Conservation (phyloP, 495 filamentous ascomycete genomes). For the Aspergillus mulundensis region DNA sequence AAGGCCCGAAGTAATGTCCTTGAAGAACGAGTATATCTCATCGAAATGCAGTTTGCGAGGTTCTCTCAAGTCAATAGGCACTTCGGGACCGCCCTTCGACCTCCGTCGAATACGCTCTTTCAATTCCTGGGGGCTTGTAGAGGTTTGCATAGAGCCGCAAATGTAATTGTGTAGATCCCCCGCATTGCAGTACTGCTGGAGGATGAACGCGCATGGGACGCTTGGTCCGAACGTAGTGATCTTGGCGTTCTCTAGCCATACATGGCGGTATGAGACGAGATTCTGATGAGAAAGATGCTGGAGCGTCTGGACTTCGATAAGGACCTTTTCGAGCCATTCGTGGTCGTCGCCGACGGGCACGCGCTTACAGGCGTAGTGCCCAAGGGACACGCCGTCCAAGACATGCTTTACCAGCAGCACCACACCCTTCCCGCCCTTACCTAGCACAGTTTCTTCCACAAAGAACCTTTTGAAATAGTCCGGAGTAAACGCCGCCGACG, state of each 20-base stretch:
- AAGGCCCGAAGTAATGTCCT: conserved; percentile 88
- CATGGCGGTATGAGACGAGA: conserved; percentile 93
- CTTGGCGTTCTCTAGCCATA: conserved; percentile 90
- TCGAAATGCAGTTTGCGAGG: conserved; percentile 74
- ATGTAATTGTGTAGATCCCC: conserved; percentile 91
- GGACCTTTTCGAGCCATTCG: conserved; percentile 89
- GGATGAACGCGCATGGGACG: conserved; percentile 91
- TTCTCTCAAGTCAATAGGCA: conserved; percentile 41
- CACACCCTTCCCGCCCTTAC: conserved; percentile 89
- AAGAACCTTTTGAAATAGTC: conserved; percentile 92
- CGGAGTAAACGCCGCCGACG: conserved; percentile 78
- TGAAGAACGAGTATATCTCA: conserved; percentile 94
- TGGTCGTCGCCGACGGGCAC: conserved; percentile 95
- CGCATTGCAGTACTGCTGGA: conserved; percentile 94
- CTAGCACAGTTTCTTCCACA: conserved; percentile 77
- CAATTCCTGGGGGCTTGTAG: conserved; percentile 70
- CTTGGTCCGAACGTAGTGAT: conserved; percentile 82
- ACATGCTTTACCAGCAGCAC: conserved; percentile 88
- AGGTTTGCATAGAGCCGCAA: conserved; percentile 55
- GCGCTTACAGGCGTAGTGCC: conserved; percentile 92
- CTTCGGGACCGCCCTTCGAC: conserved; percentile 60
- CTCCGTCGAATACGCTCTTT: conserved; percentile 81
- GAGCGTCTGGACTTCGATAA: conserved; percentile 87
- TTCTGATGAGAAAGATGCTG: conserved; percentile 91
- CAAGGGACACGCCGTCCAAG: conserved; percentile 80